A percentile compares a stretch with the other conserved stretches of the same genome.
Conservation (phyloP, 208 protist genomes). For the Trichomonas tenax region DNA sequence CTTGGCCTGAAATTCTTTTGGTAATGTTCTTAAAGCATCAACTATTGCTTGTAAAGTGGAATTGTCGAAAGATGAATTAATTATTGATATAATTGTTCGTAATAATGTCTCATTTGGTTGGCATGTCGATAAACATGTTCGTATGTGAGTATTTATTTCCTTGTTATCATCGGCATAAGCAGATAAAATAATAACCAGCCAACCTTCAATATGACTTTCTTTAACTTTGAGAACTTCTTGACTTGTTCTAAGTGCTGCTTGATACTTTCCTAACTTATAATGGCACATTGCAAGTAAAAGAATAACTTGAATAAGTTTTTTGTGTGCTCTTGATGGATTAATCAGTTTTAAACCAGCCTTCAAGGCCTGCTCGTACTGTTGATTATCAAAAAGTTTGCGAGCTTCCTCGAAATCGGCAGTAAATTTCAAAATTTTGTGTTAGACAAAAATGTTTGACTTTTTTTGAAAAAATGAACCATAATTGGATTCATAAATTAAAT, state of each 20-base stretch:
- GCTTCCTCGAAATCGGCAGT: no score
- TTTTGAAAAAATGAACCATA: no score
- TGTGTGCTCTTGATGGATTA: no score
- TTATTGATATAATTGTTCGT: not conserved
- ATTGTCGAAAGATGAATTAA: not conserved
- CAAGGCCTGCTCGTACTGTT: no score
- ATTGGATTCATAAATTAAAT: no score
- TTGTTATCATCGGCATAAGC: not conserved
- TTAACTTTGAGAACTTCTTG: not conserved
- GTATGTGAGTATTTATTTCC: not conserved
- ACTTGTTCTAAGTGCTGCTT: not conserved
- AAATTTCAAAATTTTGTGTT: no score
- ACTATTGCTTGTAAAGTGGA: not conserved
- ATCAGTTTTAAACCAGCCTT: no score
- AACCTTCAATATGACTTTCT: not conserved
- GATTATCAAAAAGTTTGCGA: no score
- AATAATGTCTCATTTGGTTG: not conserved
- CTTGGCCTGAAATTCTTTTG: not conserved
- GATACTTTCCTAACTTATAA: not conserved
- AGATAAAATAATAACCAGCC: not conserved
- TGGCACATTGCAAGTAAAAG: not conserved
- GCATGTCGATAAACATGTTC: not conserved
- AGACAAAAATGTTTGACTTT: no score
- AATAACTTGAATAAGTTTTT: no score
- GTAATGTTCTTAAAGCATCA: not conserved